phyloP scores from a whole-genome alignment of 2,329 filamentous ascomycete species.

The Rhinocladiella mackenziei region DNA sequence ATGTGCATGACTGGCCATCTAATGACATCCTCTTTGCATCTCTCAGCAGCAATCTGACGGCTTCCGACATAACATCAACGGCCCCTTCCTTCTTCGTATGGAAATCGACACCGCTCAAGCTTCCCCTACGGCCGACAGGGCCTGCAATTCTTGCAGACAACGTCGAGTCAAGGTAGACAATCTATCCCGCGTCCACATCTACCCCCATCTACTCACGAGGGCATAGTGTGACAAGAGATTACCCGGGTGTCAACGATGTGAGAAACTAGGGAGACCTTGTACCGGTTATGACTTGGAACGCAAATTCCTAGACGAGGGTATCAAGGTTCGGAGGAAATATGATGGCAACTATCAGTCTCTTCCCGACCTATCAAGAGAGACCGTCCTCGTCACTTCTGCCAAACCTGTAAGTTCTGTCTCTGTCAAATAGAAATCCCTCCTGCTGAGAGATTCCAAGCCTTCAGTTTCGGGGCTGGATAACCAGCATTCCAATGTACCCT shows the following conservation, averaged over 20 bases:
- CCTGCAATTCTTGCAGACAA: slow-evolving; percentile 25
- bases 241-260: slow-evolving; percentile 39
- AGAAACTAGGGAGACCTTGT: slow-evolving; percentile 37
- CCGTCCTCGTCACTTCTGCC: slow-evolving; percentile 3
- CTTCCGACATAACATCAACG: not conserved
- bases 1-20: too few relatives aligned
- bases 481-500: not conserved
- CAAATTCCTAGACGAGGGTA: slow-evolving; percentile 43
- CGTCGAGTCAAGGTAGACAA: slow-evolving; percentile 23
- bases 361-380: slow-evolving; percentile 8
- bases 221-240: slow-evolving; percentile 42
- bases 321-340: slow-evolving; percentile 37
- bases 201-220: slow-evolving; percentile 1
- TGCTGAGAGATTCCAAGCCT: not conserved
- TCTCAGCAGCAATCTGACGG: too few relatives aligned
- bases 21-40: slow-evolving; percentile 1
- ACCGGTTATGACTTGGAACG: slow-evolving; percentile 43
- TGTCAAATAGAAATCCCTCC: not conserved
- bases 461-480: not conserved
- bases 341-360: slow-evolving; percentile 18
- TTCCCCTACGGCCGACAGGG: slow-evolving; percentile 15
- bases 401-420: not conserved
- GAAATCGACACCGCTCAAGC: slow-evolving; percentile 9
- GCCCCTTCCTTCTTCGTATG: slow-evolving; percentile 6
- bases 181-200: not conserved